These are phyloP conservation scores for Sporothrix brasiliensis DNA, from an alignment of 2,329 filamentous ascomycete species.

Conservation along the genomic window DNA sequence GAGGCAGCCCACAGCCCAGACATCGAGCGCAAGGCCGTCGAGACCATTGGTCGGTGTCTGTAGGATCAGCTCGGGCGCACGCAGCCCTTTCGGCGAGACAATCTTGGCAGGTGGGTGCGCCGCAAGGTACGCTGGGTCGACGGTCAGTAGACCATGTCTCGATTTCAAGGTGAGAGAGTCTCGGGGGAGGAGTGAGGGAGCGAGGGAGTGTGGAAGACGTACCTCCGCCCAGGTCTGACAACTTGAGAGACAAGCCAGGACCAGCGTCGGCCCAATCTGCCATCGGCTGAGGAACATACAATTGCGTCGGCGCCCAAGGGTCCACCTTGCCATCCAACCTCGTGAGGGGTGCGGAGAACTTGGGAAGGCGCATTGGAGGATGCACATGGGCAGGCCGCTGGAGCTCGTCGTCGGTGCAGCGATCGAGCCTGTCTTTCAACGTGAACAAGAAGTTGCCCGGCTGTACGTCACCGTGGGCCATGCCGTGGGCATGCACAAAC, in stretches of 20 bases:
- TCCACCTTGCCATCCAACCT: conserved; percentile 1
- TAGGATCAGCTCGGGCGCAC: conserved; percentile 20
- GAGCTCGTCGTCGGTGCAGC: no score
- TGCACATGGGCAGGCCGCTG: no score
- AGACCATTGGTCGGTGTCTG: neutral
- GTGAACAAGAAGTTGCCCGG: conserved; percentile 37
- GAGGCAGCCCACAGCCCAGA: conserved; percentile 30
- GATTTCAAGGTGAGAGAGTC: no score
- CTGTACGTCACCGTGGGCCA: conserved; percentile 33
- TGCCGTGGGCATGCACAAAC: conserved; percentile 30
- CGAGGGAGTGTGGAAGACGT: no score
- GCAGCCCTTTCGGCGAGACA: neutral
- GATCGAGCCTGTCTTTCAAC: neutral
- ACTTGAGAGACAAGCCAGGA: no score
- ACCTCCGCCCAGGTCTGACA: no score
- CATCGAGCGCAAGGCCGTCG: conserved; percentile 13
- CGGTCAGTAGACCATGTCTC: no score
- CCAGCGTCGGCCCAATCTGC: neutral
- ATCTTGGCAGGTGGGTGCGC: neutral
- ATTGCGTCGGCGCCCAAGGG: neutral
- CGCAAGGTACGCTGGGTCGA: no score
- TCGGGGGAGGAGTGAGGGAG: no score
- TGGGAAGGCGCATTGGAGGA: no score
- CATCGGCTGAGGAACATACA: conserved; percentile 8
- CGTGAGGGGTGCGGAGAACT: neutral